Base-by-base conservation (phyloP, 805 yeast genomes). In the Candida tammaniensis region DNA sequence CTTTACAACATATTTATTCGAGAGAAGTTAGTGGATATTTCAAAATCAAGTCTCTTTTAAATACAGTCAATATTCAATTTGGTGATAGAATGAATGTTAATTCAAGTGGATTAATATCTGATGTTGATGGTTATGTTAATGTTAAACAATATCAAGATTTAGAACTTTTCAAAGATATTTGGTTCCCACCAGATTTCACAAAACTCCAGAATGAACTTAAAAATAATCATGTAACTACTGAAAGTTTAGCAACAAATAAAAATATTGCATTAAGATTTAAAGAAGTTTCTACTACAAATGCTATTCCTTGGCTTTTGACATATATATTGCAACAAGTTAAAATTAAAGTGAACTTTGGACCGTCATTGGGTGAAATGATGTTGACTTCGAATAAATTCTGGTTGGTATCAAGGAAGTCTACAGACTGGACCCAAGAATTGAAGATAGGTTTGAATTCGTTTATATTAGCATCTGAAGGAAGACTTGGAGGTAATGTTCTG, bases 1-100 rank as follows among this genome's bases (percentile, higher is more conserved):
- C 89, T 0, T 61, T 93, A 22, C 96, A 87, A 49, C 98, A 93
- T 56, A 79, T 86, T 11, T 93, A 86, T 52, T 91, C 98, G 0
- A 75, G 95, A 42, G 96, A 87, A 43, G 73, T 83, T 0, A 87
- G 95, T 65, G 95, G 94, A 0, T 79, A 84, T 3, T 55, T 86
- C 18, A 41, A 39, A 4, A 54, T 66, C 15, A 68, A 76, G 12
- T 64, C 70, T 27, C 52, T 81, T 8, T 50, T 78, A 30, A 20
- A 77, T 9, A 69, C 71, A 4, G 66, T 74, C n/a, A 61, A 75
- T 13, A 51, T 80, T 23, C 66, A 73, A 0, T 70, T 68, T 26
- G 61, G 67, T 0, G 61, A 64, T 2, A 48, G 54, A 1, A 49
- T 64, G 10, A 72, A 68, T 27, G 51, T 77, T 2, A 61, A 67